Evolutionary conservation across 2,329 filamentous ascomycete genomes (phyloP).

Genomic region (Neoarthrinium moseri): DNA sequence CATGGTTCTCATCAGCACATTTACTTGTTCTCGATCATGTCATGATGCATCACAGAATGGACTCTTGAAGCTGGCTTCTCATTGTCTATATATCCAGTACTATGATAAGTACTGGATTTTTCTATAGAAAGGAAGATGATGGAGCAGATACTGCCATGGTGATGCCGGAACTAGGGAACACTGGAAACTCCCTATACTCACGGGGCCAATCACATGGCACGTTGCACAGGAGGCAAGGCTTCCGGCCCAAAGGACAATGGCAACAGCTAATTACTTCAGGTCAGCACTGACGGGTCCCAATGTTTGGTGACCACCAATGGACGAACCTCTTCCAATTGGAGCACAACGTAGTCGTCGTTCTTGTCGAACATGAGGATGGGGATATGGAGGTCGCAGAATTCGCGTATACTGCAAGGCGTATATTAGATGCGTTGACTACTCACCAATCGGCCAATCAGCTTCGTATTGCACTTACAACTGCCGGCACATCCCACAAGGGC

Average conservation of each 20-base stretch:
- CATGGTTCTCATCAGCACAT: too few relatives aligned
- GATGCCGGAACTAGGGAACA: too few relatives aligned
- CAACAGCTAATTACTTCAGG: slow-evolving; percentile 51
- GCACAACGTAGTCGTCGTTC: slow-evolving; percentile 68
- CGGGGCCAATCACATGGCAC: not conserved
- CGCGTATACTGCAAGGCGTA: slow-evolving; percentile 60
- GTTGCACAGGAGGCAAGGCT: slow-evolving; percentile 43
- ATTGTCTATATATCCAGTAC: too few relatives aligned
- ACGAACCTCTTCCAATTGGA: slow-evolving; percentile 66
- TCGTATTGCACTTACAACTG: slow-evolving; percentile 66
- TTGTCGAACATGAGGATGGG: slow-evolving; percentile 94
- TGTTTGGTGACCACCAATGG: not conserved
- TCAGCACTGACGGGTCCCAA: slow-evolving; percentile 8
- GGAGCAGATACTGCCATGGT: too few relatives aligned
- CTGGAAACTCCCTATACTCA: too few relatives aligned
- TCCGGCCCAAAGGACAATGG: slow-evolving; percentile 69
- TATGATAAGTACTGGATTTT: too few relatives aligned
- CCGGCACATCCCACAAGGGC: slow-evolving; percentile 93
- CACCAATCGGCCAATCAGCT: not conserved
- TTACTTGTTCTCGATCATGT: too few relatives aligned
- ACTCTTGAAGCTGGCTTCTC: too few relatives aligned
- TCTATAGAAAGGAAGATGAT: too few relatives aligned
- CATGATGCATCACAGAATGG: too few relatives aligned
- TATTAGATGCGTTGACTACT: not conserved
- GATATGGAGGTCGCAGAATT: slow-evolving; percentile 67